Percentiles rank a stretch among this genome's conserved stretches.
Conservation (phyloP, 2,329 filamentous ascomycete genomes). For the Pestalotiopsis sp. region DNA sequence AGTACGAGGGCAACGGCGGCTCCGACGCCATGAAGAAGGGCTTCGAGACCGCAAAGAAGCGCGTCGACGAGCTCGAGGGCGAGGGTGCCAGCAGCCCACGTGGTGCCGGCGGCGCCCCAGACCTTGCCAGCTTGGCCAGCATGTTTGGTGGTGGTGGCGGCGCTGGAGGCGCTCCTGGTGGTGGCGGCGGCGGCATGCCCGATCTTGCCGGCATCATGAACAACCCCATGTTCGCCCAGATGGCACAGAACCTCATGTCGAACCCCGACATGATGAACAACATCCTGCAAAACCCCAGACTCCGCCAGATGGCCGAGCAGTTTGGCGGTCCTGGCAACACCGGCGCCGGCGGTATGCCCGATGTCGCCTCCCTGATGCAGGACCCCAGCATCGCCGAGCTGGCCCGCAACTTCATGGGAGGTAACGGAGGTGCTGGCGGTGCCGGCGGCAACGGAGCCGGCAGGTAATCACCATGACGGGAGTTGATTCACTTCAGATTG, state of each 20-base stretch:
- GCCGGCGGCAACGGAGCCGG: conserved; percentile 22
- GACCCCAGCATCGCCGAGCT: conserved; percentile 92
- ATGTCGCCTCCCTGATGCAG: conserved; percentile 83
- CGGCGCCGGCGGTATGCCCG: conserved; percentile 83
- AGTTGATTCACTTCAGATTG: not conserved
- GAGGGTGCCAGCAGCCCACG: conserved; percentile 51
- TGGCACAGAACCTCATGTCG: conserved; percentile 97
- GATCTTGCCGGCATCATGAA: conserved; percentile 87
- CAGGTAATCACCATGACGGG: conserved; percentile 13
- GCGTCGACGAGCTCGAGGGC: conserved; percentile 77
- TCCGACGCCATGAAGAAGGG: conserved; percentile 98
- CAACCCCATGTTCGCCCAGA: conserved; percentile 97
- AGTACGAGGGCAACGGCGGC: conserved; percentile 90
- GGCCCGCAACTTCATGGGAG: conserved; percentile 46
- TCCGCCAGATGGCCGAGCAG: conserved; percentile 84
- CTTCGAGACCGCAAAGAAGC: conserved; percentile 87
- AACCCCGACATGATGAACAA: conserved; percentile 92
- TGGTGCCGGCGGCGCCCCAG: conserved; percentile 65
- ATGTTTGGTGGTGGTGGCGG: conserved; percentile 67
- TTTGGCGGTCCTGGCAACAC: conserved; percentile 66
- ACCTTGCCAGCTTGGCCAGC: conserved; percentile 69
- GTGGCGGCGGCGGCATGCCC: conserved; percentile 78
- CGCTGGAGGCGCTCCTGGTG: conserved; percentile 54
- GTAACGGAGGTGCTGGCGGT: conserved; percentile 25
- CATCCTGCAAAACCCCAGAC: conserved; percentile 89